Conservation (phyloP, 352 stramenopile genomes). For the Globisporangium recalcitrans region DNA sequence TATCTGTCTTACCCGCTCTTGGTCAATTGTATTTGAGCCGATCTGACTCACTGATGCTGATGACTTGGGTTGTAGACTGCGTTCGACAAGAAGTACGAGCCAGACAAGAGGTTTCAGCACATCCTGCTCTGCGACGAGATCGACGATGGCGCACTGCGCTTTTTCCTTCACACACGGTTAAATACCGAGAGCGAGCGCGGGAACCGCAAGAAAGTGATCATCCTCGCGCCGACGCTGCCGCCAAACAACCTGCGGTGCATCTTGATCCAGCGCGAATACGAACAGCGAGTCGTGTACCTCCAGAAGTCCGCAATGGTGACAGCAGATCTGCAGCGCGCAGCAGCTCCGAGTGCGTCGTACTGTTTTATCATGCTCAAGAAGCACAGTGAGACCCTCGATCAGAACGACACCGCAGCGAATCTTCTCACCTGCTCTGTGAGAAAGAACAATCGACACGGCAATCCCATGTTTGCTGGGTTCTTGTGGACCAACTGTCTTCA, state of each 20-base stretch:
- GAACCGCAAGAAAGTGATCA: constrained; percentile 59
- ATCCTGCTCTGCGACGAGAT: constrained; percentile 78
- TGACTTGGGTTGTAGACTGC: constrained; percentile 34
- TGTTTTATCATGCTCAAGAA: constrained; percentile 81
- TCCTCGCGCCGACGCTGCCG: constrained; percentile 55
- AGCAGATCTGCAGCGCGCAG: constrained; percentile 58
- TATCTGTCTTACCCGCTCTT: too few relatives aligned
- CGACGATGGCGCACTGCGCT: constrained; percentile 55
- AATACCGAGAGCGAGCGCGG: constrained; percentile 56
- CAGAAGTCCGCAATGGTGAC: constrained; percentile 73
- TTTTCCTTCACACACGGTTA: constrained; percentile 80
- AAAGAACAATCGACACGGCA: constrained; percentile 68
- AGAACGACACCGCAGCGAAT: constrained; percentile 70
- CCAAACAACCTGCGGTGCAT: constrained; percentile 52
- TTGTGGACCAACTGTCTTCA: not conserved
- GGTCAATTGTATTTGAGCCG: too few relatives aligned
- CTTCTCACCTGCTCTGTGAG: constrained; percentile 73
- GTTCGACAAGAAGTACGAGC: constrained; percentile 74
- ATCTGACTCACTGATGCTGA: not conserved
- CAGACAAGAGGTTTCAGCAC: constrained; percentile 61
- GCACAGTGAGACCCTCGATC: constrained; percentile 42
- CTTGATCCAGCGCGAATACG: constrained; percentile 66
- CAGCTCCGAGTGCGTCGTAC: constrained; percentile 39
- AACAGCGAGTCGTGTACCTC: constrained; percentile 71
- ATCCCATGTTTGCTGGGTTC: not conserved